Percentiles rank a stretch among this genome's conserved stretches.
Conservation (phyloP, 169 alveolate species). For the Eimeria praecox region DNA sequence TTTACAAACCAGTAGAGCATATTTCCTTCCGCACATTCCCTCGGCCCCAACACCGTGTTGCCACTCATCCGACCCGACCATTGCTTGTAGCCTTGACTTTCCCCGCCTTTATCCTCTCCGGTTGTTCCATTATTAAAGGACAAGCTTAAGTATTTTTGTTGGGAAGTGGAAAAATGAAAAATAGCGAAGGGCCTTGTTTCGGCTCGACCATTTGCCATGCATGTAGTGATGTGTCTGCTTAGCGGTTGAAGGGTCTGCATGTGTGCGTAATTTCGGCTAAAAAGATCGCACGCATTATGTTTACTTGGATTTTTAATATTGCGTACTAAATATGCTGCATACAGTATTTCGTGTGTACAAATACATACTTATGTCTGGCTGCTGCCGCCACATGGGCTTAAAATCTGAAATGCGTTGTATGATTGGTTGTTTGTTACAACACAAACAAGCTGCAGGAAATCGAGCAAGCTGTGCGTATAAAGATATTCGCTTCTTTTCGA, state of each 20-base stretch:
- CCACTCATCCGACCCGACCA: conserved; percentile 20
- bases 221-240: neutral
- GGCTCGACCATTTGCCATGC: neutral
- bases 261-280: neutral
- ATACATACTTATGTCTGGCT: neutral
- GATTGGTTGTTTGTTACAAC: neutral
- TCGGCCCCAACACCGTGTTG: neutral
- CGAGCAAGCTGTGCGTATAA: neutral
- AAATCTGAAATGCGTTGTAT: neutral
- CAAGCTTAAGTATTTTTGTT: neutral
- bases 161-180: neutral
- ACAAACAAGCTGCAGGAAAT: neutral
- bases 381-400: neutral
- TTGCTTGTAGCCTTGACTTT: neutral
- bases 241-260: neutral
- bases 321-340: neutral
- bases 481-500: neutral
- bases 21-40: neutral
- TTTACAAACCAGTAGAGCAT: neutral
- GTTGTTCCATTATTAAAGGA: neutral
- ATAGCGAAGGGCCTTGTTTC: neutral
- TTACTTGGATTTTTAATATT: neutral
- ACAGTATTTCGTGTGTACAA: neutral
- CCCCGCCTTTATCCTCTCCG: neutral
- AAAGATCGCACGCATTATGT: neutral